Evolutionary conservation across 371 early-diverging fungal genomes (phyloP).

Genomic region (Smittium mucronatum): DNA sequence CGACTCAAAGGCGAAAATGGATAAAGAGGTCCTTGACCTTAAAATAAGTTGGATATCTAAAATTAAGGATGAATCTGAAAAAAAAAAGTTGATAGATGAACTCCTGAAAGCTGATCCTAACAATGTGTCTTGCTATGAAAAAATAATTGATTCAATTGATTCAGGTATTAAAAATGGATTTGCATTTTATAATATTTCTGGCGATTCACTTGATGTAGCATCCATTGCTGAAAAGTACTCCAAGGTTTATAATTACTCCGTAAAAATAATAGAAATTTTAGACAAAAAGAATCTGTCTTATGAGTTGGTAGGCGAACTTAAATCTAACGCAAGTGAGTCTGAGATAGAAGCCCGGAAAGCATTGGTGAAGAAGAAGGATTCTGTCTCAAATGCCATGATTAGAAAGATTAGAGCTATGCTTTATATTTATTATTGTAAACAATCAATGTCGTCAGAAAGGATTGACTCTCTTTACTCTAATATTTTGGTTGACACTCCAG

Average conservation of each 20-base stretch:
- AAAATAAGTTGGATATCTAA: constrained; percentile 71
- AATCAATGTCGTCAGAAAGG: background rate
- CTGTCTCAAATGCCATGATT: background rate
- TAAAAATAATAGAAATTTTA: background rate
- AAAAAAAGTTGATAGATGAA: constrained; percentile 40
- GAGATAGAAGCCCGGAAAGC: background rate
- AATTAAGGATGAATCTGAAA: constrained; percentile 43
- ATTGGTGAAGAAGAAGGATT: background rate
- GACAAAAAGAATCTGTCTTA: background rate
- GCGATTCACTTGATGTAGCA: background rate
- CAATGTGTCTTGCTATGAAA: background rate
- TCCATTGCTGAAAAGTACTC: background rate
- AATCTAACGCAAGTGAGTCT: background rate
- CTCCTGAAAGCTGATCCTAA: constrained; percentile 23
- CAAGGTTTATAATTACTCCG: background rate
- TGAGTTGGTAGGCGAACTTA: background rate
- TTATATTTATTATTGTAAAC: background rate
- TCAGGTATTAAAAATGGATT: background rate
- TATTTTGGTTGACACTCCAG: background rate
- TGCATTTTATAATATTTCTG: background rate
- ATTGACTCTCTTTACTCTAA: background rate
- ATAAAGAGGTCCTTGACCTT: constrained; percentile 59
- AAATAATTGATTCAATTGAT: background rate
- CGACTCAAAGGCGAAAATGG: constrained; percentile 37
- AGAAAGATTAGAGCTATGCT: background rate